phyloP scores from a whole-genome alignment of 495 filamentous ascomycete genomes.

The Annulohypoxylon stygium region DNA sequence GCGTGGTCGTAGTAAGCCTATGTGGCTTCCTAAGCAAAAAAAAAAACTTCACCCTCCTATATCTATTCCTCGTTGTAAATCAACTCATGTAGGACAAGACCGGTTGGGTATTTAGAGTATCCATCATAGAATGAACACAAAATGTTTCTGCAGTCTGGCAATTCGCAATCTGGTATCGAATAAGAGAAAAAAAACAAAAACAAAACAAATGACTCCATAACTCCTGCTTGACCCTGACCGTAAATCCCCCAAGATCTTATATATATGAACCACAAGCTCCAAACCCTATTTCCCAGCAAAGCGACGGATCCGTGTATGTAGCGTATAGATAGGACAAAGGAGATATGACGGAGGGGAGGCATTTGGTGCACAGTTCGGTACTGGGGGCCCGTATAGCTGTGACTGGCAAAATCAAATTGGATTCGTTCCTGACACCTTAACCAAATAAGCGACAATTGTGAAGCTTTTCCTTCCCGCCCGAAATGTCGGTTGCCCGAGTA shows the following conservation, averaged over 20 bases:
- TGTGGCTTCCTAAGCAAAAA: constrained; percentile 6
- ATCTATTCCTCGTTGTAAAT: constrained; percentile 31
- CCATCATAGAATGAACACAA: constrained; percentile 34
- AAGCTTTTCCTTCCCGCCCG: constrained; percentile 44
- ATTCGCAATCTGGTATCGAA: constrained; percentile 49
- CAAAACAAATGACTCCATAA: constrained; percentile 29
- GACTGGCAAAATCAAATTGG: constrained; percentile 45
- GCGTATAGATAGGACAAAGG: constrained; percentile 40
- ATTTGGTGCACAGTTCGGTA: constrained; percentile 44
- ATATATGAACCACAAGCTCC: constrained; percentile 31
- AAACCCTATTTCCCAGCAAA: constrained; percentile 29
- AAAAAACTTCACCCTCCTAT: constrained; percentile 20
- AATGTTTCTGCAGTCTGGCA: constrained; percentile 43
- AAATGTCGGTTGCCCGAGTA: constrained; percentile 55
- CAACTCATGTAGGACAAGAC: constrained; percentile 35
- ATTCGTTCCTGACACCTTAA: constrained; percentile 46
- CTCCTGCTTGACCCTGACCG: constrained; percentile 25
- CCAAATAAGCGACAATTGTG: constrained; percentile 42
- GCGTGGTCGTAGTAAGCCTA: constrained; percentile 28
- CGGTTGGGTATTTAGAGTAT: constrained; percentile 42
- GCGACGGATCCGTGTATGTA: constrained; percentile 31
- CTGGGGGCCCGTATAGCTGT: constrained; percentile 43
- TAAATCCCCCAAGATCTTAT: constrained; percentile 24
- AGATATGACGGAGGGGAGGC: constrained; percentile 41
- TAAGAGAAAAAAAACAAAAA: constrained; percentile 25